Percentiles rank a stretch among this genome's conserved stretches.
Evolutionary conservation across 352 stramenopile species (phyloP).

Genomic region (Saprolegnia diclina): DNA sequence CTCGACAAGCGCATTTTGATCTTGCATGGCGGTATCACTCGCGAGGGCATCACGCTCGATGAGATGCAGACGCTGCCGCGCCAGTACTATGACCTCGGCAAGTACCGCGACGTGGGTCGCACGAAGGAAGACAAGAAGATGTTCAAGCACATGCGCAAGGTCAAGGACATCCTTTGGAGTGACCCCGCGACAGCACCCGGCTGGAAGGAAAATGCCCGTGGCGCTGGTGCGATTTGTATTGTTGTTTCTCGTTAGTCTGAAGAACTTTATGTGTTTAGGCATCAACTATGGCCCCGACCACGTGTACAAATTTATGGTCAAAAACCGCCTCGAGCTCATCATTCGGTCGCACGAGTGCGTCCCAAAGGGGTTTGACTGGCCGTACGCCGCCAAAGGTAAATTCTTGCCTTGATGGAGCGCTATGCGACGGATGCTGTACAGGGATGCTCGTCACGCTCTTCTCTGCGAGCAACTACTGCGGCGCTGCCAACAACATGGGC

Average conservation of each 20-base stretch:
- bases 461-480: constrained; percentile 82
- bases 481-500: constrained; percentile 77
- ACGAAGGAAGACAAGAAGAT: constrained; percentile 42
- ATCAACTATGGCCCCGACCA: constrained; percentile 72
- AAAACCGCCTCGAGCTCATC: constrained; percentile 75
- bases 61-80: constrained; percentile 60
- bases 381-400: constrained; percentile 58
- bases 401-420: neutral
- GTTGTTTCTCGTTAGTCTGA: neutral
- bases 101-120: constrained; percentile 54
- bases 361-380: constrained; percentile 71
- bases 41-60: constrained; percentile 47
- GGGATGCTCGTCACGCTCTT: constrained; percentile 83
- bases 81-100: constrained; percentile 64
- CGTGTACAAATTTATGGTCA: constrained; percentile 81
- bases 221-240: constrained; percentile 33
- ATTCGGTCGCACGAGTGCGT: constrained; percentile 84
- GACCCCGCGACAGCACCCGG: constrained; percentile 60
- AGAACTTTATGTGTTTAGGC: constrained; percentile 25
- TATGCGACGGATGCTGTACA: neutral
- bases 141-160: constrained; percentile 46
- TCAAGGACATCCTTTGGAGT: constrained; percentile 79
- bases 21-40: constrained; percentile 68
- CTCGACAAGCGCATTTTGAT: constrained; percentile 71
- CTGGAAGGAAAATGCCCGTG: constrained; percentile 76